Evolutionary conservation across 768 basidiomycete species (phyloP), one percentile per base, ranked within the genome.

Genomic region (Panus rudis): DNA sequence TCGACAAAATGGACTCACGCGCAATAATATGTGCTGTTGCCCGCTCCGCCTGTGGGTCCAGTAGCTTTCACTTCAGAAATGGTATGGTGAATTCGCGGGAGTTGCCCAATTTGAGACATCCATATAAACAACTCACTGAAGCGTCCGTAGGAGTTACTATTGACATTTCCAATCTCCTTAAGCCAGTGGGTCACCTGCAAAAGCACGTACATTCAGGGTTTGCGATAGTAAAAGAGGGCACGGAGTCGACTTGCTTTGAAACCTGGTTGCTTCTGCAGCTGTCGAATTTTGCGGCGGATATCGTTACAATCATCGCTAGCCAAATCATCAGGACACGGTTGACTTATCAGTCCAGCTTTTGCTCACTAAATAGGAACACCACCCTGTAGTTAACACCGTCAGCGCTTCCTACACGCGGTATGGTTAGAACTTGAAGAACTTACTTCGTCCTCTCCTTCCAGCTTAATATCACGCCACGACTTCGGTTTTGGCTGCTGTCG

Each of bases 121-220:
- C 16, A 17, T 3, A 23, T 21, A 23, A 17, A n/a, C n/a, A 1
- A 61, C 69, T 19, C 47, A 71, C 71, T 73, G 60, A 73, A 73
- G 25, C 69, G 67, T 35, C 49, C 47, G 50, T 59, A 70, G 2
- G 69, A 70, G 54, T 72, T 72, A 48, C 45, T 67, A 48, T 75
- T 72, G 52, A 74, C 61, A 31, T 57, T 57, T 2, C 71, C 69
- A 41, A 75, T 72, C 5, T 72, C 68, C 49, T 55, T 62, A 39
- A 73, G 52, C 72, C 70, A 71, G 17, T 63, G 63, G 14, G 69
- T 70, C 26, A 70, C 53, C 70, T 75, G n/a, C n/a, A n/a, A n/a
- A n/a, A n/a, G n/a, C n/a, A n/a, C 35, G 23, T 17, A 21, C 27
- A 23, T 10, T 21, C 14, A 13, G 8, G 22, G n/a, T 25, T 21